phyloP scores from a whole-genome alignment of 768 basidiomycete species.

The Podaxis sp. region DNA sequence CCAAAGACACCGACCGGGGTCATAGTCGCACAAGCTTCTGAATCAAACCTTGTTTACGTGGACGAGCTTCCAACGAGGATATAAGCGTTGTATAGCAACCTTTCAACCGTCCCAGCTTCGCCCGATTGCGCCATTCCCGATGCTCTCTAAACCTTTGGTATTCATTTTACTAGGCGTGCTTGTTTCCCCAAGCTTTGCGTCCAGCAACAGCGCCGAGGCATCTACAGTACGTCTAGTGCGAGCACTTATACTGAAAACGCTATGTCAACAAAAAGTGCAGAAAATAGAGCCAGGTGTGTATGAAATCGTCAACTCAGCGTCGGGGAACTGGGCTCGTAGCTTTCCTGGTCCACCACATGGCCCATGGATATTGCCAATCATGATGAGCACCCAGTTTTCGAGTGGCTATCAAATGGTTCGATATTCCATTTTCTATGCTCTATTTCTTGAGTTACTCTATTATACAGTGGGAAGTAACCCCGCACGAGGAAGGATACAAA shows the following conservation, averaged over 20 bases:
- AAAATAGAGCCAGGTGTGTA: not conserved
- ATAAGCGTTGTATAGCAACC: too few relatives aligned
- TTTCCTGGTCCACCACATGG: conserved; percentile 3
- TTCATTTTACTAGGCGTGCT: not conserved
- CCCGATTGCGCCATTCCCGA: not conserved
- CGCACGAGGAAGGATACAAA: conserved; percentile 4
- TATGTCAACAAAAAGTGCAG: not conserved
- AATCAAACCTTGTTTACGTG: too few relatives aligned
- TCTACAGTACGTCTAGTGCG: not conserved
- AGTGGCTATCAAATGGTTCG: not conserved
- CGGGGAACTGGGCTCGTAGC: not conserved
- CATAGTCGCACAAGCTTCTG: too few relatives aligned
- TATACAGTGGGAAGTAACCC: not conserved
- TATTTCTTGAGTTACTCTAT: not conserved
- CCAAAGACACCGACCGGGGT: too few relatives aligned
- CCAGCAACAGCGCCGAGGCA: not conserved
- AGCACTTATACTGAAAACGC: too few relatives aligned
- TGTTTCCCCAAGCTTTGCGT: not conserved
- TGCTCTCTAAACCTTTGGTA: not conserved
- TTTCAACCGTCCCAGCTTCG: too few relatives aligned
- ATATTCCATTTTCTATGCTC: not conserved
- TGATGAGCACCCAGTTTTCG: not conserved
- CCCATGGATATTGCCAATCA: not conserved
- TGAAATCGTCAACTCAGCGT: not conserved
- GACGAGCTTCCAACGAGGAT: too few relatives aligned